A percentile compares a stretch with the other conserved stretches of the same genome.
phyloP scores from a whole-genome alignment of 2,329 filamentous ascomycete genomes.

The Colletotrichum theobromicola region DNA sequence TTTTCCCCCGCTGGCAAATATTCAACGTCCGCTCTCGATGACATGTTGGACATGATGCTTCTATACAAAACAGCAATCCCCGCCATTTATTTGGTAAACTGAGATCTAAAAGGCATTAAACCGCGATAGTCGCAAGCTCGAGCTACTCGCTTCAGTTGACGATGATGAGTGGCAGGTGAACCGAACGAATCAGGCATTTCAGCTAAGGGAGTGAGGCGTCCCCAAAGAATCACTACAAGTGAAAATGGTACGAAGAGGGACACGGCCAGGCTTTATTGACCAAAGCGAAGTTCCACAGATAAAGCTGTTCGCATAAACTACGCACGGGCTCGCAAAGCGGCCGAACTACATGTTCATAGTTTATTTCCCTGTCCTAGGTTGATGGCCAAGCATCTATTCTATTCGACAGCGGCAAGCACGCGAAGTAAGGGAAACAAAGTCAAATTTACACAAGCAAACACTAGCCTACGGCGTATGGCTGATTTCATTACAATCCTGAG shows the following conservation, averaged over 20 bases:
- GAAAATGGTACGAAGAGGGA: not conserved
- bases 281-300: not conserved
- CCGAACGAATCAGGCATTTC: not conserved
- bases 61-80: not conserved
- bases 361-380: not conserved
- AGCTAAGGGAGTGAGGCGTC: not conserved
- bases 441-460: not conserved
- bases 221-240: not conserved
- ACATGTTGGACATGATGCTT: not conserved
- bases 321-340: not conserved
- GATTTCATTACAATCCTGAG: not conserved
- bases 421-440: not conserved
- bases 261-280: fast-evolving
- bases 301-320: not conserved
- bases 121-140: not conserved
- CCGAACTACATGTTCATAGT: not conserved
- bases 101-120: not conserved
- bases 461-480: not conserved
- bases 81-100: not conserved
- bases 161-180: not conserved
- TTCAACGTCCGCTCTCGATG: not conserved
- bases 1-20: not conserved
- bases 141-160: not conserved
- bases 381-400: not conserved
- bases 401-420: not conserved